These are phyloP conservation scores for Cladophialophora carrionii DNA, from an alignment of 2,329 filamentous ascomycete genomes.

Conservation along the genomic window DNA sequence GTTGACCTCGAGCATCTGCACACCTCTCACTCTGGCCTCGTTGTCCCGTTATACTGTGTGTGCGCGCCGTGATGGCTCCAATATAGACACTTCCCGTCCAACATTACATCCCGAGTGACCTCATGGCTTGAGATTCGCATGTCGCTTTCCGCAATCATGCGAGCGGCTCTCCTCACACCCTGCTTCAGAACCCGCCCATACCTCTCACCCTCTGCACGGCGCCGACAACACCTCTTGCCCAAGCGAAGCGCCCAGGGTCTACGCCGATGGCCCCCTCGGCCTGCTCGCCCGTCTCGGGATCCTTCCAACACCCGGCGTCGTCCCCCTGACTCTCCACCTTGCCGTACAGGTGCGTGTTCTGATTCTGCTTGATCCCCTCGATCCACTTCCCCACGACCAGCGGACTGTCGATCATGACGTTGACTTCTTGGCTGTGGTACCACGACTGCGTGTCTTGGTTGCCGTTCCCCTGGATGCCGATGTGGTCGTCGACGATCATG, in stretches of 20 bases:
- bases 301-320: conserved; percentile 66
- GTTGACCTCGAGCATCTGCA: no score
- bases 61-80: no score
- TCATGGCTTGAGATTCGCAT: no score
- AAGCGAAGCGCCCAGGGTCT: conserved; percentile 60
- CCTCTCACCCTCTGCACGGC: conserved; percentile 63
- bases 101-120: no score
- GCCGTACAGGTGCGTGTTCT: conserved; percentile 67
- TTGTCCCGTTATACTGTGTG: no score
- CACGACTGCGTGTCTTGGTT: conserved; percentile 82
- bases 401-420: conserved; percentile 70
- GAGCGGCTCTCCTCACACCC: not conserved
- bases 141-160: not conserved
- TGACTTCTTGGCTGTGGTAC: conserved; percentile 78
- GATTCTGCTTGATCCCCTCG: conserved; percentile 64
- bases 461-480: conserved; percentile 72
- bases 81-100: no score
- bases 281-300: conserved; percentile 52
- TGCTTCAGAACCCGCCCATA: conserved; percentile 57
- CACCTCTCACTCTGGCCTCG: no score
- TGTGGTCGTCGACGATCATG: conserved; percentile 69
- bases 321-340: conserved; percentile 47
- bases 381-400: conserved; percentile 66
- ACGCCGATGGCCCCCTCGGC: conserved; percentile 57
- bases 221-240: conserved; percentile 62